A percentile compares a stretch with the other conserved stretches of the same genome.
These are phyloP conservation scores for Kernera saxatilis DNA, from an alignment of 345 rosid species.

Conservation along the genomic window DNA sequence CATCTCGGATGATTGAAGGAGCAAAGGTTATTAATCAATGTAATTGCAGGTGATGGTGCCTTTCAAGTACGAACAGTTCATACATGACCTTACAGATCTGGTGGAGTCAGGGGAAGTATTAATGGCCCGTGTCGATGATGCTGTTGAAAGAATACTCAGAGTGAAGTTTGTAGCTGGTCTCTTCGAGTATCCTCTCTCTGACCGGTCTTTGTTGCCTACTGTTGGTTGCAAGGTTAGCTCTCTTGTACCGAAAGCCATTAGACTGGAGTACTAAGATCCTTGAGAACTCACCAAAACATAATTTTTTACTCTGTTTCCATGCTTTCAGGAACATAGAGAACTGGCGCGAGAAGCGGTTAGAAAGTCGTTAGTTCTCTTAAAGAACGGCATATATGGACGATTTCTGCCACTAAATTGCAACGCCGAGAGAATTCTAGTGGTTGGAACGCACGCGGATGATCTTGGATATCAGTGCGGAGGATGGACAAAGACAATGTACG, in stretches of 20 bases:
- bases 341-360: slow-evolving; percentile 76
- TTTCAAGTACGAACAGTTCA: slow-evolving; percentile 41
- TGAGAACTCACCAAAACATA: background rate
- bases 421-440: slow-evolving; percentile 54
- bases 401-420: slow-evolving; percentile 56
- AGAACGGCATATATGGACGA: slow-evolving; percentile 52
- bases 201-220: slow-evolving; percentile 53
- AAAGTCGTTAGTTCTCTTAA: slow-evolving; percentile 71
- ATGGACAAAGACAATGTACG: slow-evolving; percentile 63
- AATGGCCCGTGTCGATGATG: slow-evolving; percentile 63
- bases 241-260: slow-evolving; percentile 36
- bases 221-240: slow-evolving; percentile 77
- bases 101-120: slow-evolving; percentile 71
- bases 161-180: slow-evolving; percentile 84
- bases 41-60: slow-evolving; percentile 77
- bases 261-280: background rate
- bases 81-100: slow-evolving; percentile 42
- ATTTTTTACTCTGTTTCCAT: background rate
- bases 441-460: slow-evolving; percentile 68
- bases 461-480: slow-evolving; percentile 89
- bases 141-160: slow-evolving; percentile 78
- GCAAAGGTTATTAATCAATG: background rate
- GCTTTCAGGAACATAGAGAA: slow-evolving; percentile 50
- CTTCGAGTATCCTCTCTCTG: slow-evolving; percentile 68
- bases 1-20: background rate